Evolutionary conservation across 2,329 filamentous ascomycete species (phyloP).

Genomic region (Ceratocystis diversiconidia): DNA sequence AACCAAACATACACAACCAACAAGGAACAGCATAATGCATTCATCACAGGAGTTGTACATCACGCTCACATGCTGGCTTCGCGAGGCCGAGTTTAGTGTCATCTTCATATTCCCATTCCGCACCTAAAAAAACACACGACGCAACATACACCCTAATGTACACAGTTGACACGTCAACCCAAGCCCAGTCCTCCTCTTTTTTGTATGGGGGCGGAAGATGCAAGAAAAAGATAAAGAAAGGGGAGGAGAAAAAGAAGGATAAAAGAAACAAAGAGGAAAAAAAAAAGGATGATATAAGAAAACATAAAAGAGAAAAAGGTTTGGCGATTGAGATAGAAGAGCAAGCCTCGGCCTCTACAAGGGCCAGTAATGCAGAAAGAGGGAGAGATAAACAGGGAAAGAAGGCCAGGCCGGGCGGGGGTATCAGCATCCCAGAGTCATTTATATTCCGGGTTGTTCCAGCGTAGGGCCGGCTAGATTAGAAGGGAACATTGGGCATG

Average conservation of each 20-base stretch:
- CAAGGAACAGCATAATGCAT: too few relatives aligned
- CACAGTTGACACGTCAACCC: constrained; percentile 14
- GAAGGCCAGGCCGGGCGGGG: not conserved
- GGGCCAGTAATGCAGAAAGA: not conserved
- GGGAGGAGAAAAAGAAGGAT: not conserved
- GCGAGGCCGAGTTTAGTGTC: not conserved
- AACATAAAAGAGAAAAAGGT: constrained; percentile 11
- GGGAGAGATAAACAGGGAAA: not conserved
- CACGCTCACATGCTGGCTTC: not conserved
- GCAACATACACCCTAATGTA: constrained; percentile 17
- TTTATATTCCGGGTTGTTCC: not conserved
- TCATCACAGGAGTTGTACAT: not conserved
- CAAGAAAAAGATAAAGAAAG: not conserved
- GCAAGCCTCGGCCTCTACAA: not conserved
- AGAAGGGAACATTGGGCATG: constrained; percentile 52
- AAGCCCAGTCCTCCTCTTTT: constrained; percentile 6
- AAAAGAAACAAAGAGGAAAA: constrained; percentile 6
- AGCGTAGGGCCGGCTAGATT: constrained; percentile 24
- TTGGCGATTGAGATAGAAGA: constrained; percentile 9
- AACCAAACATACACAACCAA: not conserved
- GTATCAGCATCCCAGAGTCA: not conserved
- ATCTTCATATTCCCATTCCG: constrained; percentile 15
- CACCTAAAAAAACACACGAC: constrained; percentile 10
- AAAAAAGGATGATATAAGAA: constrained; percentile 7
- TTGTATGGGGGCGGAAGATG: not conserved